Evolutionary conservation across 352 stramenopile genomes (phyloP).

Genomic region (Globisporangium paddicum): DNA sequence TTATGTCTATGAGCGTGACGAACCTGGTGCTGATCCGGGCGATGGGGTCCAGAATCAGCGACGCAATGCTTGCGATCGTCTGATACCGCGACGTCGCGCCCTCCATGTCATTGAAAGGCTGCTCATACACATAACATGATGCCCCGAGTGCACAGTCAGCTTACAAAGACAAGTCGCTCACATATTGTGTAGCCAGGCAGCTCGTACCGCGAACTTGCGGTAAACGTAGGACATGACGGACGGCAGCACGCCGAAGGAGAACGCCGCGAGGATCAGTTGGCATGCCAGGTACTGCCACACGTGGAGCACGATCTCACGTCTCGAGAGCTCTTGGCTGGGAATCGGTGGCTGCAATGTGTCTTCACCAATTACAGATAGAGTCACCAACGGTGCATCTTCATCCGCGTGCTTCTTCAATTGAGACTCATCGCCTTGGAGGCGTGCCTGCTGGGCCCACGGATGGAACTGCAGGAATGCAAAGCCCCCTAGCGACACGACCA

Average conservation of each 20-base stretch:
- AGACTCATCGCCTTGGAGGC: conserved; percentile 2
- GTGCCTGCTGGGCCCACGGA: conserved; percentile 22
- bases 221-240: conserved; percentile 75
- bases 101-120: conserved; percentile 34
- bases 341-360: background rate
- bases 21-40: conserved; percentile 38
- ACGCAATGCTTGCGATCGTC: conserved; percentile 43
- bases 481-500: conserved; percentile 41
- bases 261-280: conserved; percentile 48
- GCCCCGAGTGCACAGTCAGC: background rate
- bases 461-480: conserved; percentile 57
- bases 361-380: background rate
- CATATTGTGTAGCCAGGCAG: background rate
- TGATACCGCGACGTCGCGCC: conserved; percentile 40
- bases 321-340: conserved; percentile 13
- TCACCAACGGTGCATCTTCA: conserved; percentile 24
- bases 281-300: conserved; percentile 50
- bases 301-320: conserved; percentile 22
- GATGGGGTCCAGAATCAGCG: conserved; percentile 50
- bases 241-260: conserved; percentile 61
- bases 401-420: conserved; percentile 10
- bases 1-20: background rate
- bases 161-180: background rate
- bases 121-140: background rate
- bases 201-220: conserved; percentile 60